Base-by-base conservation (phyloP, 352 stramenopile genomes). In the Globisporangium apiculatum region DNA sequence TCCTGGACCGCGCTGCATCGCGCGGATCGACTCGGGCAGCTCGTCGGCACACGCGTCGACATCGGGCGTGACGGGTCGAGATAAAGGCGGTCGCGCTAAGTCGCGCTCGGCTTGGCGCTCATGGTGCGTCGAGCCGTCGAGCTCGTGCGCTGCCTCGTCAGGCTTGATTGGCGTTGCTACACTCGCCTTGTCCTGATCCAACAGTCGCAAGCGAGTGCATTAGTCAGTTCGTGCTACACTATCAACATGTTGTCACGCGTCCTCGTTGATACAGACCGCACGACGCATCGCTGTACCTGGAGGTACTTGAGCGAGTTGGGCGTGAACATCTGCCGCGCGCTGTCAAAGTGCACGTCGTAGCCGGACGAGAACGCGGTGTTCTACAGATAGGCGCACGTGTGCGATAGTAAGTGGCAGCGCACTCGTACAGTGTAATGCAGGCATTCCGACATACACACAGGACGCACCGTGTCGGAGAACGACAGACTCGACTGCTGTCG, bases 231-330 rank as follows among this genome's bases (percentile, higher is more conserved):
- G 43, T 7, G 9, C 31, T 17, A 49, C 15, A 48, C 45, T 7
- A 7, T 12, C 0, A 6, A 36, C 24, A 31, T 31, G 24, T 31
- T 31, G 24, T 31, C 24, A 31, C 1, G 24, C 24, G 24, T 3
- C 24, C 24, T 31, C 2, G 24, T 31, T 31, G 24, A 31, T 31
- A 1, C 24, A 31, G 24, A 31, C 24, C 24, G 24, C 24, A 31
- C 24, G 2, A 31, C 24, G 24, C 24, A 31, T 31, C 24, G 24
- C 24, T 31, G 24, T 31, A 87, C 81, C 75, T 89, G 79, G 3
- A 91, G 57, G 60, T 87, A 68, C 55, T 84, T 89, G 45, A 88
- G 59, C 42, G 79, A 86, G 55, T 88, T 91, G 0, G 82, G 82
- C 5, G 79, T 91, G 55, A 80, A 85, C 18, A 70, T 68, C 3